Evolutionary conservation across 208 protist species (phyloP), one percentile per base, ranked within the genome.

Genomic region (Leishmania martiniquensis): DNA sequence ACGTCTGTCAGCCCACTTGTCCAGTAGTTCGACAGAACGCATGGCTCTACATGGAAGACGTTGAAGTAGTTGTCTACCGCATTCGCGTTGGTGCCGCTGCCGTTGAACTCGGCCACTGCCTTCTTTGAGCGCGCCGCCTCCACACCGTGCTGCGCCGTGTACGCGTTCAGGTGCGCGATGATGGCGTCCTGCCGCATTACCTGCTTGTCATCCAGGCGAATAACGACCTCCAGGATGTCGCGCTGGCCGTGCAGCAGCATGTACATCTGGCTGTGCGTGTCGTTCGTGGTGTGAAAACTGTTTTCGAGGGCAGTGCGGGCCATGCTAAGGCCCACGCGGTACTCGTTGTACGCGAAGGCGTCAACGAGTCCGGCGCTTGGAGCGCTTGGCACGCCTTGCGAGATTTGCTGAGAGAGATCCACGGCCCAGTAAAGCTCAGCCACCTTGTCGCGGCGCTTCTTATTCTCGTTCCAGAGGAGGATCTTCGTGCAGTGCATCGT

Each of bases 221-320:
- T 72, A n/a, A 95, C 88, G 39, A 95, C 83, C 81, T 96, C 91
- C 47, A 93, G 54, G 22, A 94, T 92, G 67, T 96, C 89, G 37
- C 82, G 81, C 67, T 87, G 83, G 20, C 91, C 91, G 78, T 96
- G 85, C 39, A 96, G 63, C n/a, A 96, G 81, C 62, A 96, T 57
- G 81, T 93, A 89, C 83, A 94, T 89, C 45, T 92, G 87, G 52
- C 90, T 93, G 75, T 94, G 90, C 76, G 92, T 94, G 81, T 95
- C 91, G 77, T 86, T 93, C 42, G 75, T 88, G 49, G 82, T 72
- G 81, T 71, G 80, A 44, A 85, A 86, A 63, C 75, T 76, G 55
- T 86, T 81, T n/a, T 85, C 80, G 25, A 90, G 81, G 4, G 81
- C 80, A 69, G 86, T 90, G 67, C 91, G 89, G 34, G 93, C 91